Percentiles rank a stretch among this genome's conserved stretches.
Conservation (phyloP, 2,329 filamentous ascomycete genomes). For the Stachybotrys chlorohalonatus region DNA sequence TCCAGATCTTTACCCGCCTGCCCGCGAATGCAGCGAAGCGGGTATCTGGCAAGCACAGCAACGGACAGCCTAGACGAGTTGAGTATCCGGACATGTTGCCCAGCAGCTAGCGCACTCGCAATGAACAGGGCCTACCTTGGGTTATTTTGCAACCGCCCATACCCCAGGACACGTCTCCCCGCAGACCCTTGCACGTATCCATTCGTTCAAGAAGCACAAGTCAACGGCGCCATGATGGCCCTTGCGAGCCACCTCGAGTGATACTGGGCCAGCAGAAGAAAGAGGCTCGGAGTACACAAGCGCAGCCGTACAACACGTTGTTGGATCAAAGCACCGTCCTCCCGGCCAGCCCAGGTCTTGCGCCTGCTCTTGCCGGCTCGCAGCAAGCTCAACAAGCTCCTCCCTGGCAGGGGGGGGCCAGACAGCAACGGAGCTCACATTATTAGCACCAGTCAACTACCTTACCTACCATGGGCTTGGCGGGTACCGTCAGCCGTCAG, state of each 20-base stretch:
- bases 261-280: neutral
- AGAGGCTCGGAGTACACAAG: neutral
- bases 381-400: neutral
- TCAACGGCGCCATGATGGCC: neutral
- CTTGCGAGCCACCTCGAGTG: neutral
- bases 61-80: neutral
- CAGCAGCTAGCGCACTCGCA: neutral
- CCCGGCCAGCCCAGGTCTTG: neutral
- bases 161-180: neutral
- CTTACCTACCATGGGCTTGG: constrained; percentile 13
- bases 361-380: too few species aligned
- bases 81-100: neutral
- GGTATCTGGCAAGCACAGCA: neutral
- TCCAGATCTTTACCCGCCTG: neutral
- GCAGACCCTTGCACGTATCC: neutral
- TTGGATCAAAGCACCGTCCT: neutral
- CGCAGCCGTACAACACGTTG: neutral
- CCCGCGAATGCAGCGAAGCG: neutral
- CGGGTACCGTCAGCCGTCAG: constrained; percentile 20
- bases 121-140: neutral
- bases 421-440: constrained; percentile 1
- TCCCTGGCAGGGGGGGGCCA: neutral
- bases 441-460: neutral
- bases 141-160: neutral
- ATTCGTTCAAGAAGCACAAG: neutral